phyloP scores from a whole-genome alignment of 2,329 filamentous ascomycete species.

The Alternaria sp. region DNA sequence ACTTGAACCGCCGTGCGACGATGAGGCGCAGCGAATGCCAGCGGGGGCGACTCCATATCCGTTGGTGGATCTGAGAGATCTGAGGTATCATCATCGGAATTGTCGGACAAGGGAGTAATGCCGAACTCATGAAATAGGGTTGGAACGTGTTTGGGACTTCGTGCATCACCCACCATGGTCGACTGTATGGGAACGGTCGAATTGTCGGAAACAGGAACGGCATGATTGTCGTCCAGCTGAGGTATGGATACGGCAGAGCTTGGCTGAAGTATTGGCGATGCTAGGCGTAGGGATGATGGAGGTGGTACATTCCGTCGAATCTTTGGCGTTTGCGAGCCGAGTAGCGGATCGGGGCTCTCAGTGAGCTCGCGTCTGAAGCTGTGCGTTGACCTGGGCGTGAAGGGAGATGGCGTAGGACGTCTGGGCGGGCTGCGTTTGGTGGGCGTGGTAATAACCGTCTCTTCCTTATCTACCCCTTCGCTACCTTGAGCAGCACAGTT shows the following conservation, averaged over 20 bases:
- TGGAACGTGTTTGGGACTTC: conserved; percentile 8
- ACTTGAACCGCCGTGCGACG: conserved; percentile 39
- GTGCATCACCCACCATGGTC: not conserved
- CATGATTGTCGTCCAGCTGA: conserved; percentile 12
- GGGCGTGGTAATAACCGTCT: conserved; percentile 8
- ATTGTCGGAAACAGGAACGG: conserved; percentile 3
- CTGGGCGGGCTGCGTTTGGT: conserved; percentile 16
- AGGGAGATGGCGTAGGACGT: conserved; percentile 31
- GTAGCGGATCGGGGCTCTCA: conserved; percentile 46
- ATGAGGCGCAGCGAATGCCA: conserved; percentile 25
- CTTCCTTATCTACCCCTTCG: not conserved
- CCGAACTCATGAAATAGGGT: conserved; percentile 28
- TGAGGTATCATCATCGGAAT: conserved; percentile 38
- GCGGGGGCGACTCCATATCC: conserved; percentile 27
- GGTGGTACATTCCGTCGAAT: not conserved
- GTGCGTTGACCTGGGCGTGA: conserved; percentile 23
- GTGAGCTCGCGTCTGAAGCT: conserved; percentile 12
- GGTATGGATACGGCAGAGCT: conserved; percentile 14
- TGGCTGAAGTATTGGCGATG: conserved; percentile 5
- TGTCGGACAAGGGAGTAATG: conserved; percentile 32
- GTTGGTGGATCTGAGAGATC: conserved; percentile 38
- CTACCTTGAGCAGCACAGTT: not conserved
- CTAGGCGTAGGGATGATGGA: conserved; percentile 19
- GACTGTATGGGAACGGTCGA: not conserved
- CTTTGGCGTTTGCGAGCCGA: conserved; percentile 25